These are phyloP conservation scores for Penicillium brasilianum DNA, from an alignment of 2,329 filamentous ascomycete species.

Conservation along the genomic window DNA sequence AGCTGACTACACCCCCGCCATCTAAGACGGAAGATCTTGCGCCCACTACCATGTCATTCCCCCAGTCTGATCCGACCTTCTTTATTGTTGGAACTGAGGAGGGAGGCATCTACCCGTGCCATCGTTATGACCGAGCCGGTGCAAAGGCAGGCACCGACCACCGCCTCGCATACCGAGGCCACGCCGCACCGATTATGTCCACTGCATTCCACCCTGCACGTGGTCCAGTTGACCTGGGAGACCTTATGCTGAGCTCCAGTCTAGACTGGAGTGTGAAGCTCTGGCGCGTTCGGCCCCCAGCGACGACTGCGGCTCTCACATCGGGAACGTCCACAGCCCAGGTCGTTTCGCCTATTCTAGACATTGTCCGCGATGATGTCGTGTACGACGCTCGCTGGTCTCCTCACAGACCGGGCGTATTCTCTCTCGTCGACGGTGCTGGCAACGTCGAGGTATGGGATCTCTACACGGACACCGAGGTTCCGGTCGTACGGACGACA, in stretches of 20 bases:
- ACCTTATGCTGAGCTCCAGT: conserved; percentile 88
- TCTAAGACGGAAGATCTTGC: conserved; percentile 93
- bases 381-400: conserved; percentile 98
- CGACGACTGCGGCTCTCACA: conserved; percentile 46
- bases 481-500: conserved; percentile 80
- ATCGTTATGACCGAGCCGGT: conserved; percentile 94
- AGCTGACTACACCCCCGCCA: conserved; percentile 82
- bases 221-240: conserved; percentile 91
- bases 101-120: conserved; percentile 93
- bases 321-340: conserved; percentile 49
- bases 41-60: conserved; percentile 93
- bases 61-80: conserved; percentile 92
- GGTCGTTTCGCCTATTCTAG: conserved; percentile 74
- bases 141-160: conserved; percentile 95
- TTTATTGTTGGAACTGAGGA: conserved; percentile 98
- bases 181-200: conserved; percentile 93
- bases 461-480: conserved; percentile 87
- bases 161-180: conserved; percentile 84
- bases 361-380: conserved; percentile 92
- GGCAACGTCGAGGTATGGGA: conserved; percentile 96
- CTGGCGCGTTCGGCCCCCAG: conserved; percentile 78
- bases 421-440: conserved; percentile 90
- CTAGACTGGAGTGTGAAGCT: conserved; percentile 97
- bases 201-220: conserved; percentile 93
- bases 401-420: conserved; percentile 89